Base-by-base conservation (phyloP, 176 grass and related monocot species). In the Zea luxurians region DNA sequence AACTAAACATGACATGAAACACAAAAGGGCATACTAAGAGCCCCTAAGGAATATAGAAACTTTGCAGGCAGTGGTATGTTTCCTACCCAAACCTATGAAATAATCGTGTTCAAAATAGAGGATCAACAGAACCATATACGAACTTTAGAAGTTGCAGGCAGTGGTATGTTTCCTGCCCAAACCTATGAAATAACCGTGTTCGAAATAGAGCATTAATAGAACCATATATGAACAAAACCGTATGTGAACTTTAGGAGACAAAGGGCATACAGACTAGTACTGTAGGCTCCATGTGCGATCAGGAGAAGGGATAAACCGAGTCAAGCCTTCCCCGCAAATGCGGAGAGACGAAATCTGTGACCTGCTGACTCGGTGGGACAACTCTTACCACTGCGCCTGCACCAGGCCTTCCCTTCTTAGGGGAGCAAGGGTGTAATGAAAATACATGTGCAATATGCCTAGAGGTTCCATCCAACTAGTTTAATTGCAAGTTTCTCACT, bases 371-470 rank as follows among this genome's bases (percentile, higher is more conserved):
- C 27, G 27, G 27, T 27, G 27, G 27, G 27, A 27, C 27, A 27
- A 27, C 27, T 27, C 27, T 27, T 27, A 27, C 27, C 27, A 27
- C 27, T 27, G 27, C 27, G 1, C 27, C 27, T 27, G 27, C 27
- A 27, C 27, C 27, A 27, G 27, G 27, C 27, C 27, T 27, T 27
- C 27, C 27, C 27, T 27, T 27, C 27, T 21, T 8, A 80, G 50
- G 49, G 50, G 54, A 60, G 13, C 34, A 70, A 67, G 18, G 16
- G 17, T 59, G 59, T 66, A 48, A 75, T 4, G 40, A 36, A 64
- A 62, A 68, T 75, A 80, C 12, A 54, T 64, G 12, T 53, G 47
- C 41, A 85, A 58, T 61, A 64, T 86, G 73, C 10, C n/a, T 58
- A 15, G 7, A 68, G 18, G 4, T 9, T 34, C 59, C 17, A 42